phyloP scores from a whole-genome alignment of 163 green algal genomes.

The Smithsoniella earleae region DNA sequence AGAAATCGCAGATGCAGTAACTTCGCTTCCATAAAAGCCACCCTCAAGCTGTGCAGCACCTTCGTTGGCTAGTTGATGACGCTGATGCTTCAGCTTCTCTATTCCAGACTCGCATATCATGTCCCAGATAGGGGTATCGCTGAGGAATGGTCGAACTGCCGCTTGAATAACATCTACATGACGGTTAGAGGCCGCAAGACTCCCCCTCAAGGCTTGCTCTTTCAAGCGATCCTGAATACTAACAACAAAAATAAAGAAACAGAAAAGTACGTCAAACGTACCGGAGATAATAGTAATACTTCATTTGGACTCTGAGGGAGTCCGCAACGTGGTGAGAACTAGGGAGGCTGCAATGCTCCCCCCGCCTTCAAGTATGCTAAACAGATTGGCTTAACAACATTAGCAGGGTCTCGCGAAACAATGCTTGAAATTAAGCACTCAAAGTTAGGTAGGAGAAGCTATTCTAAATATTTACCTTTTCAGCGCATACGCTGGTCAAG shows the following conservation, averaged over 20 bases:
- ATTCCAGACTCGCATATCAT: background rate
- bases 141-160: conserved; percentile 14
- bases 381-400: background rate
- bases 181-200: background rate
- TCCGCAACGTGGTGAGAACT: background rate
- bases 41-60: conserved; percentile 14
- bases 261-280: too few species aligned
- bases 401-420: too few species aligned
- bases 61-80: conserved; percentile 25
- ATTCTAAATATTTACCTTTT: too few species aligned
- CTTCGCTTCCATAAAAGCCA: conserved; percentile 8
- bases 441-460: too few species aligned
- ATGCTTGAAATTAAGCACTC: too few species aligned
- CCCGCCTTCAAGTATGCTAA: background rate
- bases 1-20: background rate
- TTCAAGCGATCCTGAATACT: background rate
- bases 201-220: conserved; percentile 18
- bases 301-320: too few species aligned
- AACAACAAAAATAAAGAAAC: background rate
- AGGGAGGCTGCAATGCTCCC: background rate
- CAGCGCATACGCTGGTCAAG: too few species aligned
- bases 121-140: background rate
- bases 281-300: too few species aligned
- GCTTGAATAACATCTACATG: background rate
- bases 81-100: too few species aligned